Conservation (phyloP, 495 filamentous ascomycete genomes). For the Aspergillus taichungensis region DNA sequence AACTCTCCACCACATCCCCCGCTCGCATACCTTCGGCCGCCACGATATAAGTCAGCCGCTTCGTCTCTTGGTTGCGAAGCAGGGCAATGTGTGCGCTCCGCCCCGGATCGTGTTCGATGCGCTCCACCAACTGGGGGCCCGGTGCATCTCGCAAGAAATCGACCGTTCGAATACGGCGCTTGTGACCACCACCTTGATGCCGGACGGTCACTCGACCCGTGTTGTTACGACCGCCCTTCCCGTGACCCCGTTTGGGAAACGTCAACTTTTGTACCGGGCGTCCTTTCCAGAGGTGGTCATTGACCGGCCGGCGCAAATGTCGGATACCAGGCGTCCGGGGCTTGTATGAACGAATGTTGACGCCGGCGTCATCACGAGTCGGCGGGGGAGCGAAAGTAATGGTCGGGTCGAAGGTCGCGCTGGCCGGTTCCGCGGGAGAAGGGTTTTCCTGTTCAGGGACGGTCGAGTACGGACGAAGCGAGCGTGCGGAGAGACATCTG, state of each 20-base stretch:
- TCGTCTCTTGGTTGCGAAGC: conserved; percentile 52
- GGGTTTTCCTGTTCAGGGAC: conserved; percentile 30
- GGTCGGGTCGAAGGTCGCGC: conserved; percentile 28
- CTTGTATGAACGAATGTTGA: conserved; percentile 71
- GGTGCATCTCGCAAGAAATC: conserved; percentile 71
- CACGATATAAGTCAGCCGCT: conserved; percentile 68
- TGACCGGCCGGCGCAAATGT: conserved; percentile 83
- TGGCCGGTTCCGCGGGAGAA: conserved; percentile 19
- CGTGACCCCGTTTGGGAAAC: conserved; percentile 80
- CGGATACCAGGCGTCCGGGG: conserved; percentile 90
- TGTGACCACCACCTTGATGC: conserved; percentile 84
- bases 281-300: conserved; percentile 94
- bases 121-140: conserved; percentile 77
- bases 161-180: conserved; percentile 81
- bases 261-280: conserved; percentile 76
- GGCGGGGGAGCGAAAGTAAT: conserved; percentile 38
- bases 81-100: conserved; percentile 91
- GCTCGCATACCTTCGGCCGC: conserved; percentile 88
- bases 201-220: conserved; percentile 75
- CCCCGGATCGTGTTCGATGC: conserved; percentile 93
- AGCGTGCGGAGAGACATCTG: conserved; percentile 28
- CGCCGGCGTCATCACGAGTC: conserved; percentile 27
- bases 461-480: conserved; percentile 49
- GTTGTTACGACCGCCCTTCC: conserved; percentile 87
- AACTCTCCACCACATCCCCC: conserved; percentile 86